These are phyloP conservation scores for Coccinonectria pachysandricola DNA, from an alignment of 2,329 filamentous ascomycete species.

Conservation along the genomic window DNA sequence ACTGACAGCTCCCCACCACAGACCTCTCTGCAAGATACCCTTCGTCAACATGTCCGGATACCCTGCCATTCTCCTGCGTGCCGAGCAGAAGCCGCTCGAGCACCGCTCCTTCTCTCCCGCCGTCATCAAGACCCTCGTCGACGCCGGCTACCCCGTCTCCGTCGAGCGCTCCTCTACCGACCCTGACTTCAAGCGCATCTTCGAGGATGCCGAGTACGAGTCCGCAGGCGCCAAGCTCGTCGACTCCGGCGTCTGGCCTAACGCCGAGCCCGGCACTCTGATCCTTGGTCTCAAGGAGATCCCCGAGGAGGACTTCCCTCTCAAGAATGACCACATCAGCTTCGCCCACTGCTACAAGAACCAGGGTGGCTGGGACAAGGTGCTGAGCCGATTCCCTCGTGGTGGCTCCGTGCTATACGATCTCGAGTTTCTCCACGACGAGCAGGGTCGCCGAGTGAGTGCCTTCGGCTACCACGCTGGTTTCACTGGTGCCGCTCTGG, in stretches of 20 bases:
- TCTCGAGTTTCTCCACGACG: conserved; percentile 74
- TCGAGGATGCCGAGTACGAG: conserved; percentile 50
- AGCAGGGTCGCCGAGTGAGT: conserved; percentile 57
- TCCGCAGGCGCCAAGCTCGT: conserved; percentile 55
- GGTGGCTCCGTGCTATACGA: conserved; percentile 64
- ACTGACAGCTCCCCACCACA: no score
- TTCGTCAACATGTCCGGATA: no score
- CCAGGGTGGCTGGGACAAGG: conserved; percentile 66
- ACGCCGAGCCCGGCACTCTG: conserved; percentile 55
- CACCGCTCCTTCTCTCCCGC: conserved; percentile 37
- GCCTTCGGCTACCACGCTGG: conserved; percentile 68
- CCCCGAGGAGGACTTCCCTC: conserved; percentile 46
- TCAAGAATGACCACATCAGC: conserved; percentile 33
- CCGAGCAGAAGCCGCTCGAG: conserved; percentile 47
- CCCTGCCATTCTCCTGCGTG: conserved; percentile 21
- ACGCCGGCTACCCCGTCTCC: conserved; percentile 58
- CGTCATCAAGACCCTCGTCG: conserved; percentile 43
- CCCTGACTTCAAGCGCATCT: conserved; percentile 53
- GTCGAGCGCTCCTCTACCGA: conserved; percentile 45
- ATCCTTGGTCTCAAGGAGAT: conserved; percentile 70
- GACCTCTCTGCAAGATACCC: no score
- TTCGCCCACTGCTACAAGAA: conserved; percentile 67
- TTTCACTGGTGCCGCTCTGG: conserved; percentile 64
- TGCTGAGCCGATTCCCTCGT: conserved; percentile 63
- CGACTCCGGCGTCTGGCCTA: conserved; percentile 54